Evolutionary conservation across 345 rosid species (phyloP).

Genomic region (Viola odorata): DNA sequence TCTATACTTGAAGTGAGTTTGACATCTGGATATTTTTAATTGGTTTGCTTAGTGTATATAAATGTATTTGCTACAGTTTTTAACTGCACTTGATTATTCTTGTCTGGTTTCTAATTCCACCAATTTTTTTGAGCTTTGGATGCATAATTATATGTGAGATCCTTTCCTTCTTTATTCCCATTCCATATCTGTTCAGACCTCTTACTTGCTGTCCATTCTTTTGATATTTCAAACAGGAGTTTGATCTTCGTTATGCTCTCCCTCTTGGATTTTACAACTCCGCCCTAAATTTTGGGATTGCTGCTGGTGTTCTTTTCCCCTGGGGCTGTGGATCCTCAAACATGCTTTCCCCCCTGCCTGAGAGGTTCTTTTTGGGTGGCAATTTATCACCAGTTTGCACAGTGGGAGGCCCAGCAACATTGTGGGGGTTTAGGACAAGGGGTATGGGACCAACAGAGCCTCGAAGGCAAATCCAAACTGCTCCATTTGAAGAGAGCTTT

Average conservation of each 20-base stretch:
- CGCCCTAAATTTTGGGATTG: constrained; percentile 74
- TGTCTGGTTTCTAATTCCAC: no score
- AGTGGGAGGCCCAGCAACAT: constrained; percentile 73
- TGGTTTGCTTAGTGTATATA: background rate
- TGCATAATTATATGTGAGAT: background rate
- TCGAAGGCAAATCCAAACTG: constrained; percentile 40
- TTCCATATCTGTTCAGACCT: background rate
- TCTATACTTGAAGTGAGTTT: no score
- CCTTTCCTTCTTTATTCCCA: background rate
- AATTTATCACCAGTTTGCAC: constrained; percentile 72
- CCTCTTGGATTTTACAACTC: constrained; percentile 71
- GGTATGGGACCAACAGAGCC: constrained; percentile 84
- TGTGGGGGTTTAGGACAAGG: constrained; percentile 78
- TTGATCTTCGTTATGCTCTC: constrained; percentile 78
- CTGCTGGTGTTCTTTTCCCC: constrained; percentile 69
- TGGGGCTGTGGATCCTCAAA: constrained; percentile 62
- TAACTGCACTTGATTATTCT: no score
- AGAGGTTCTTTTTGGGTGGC: constrained; percentile 91
- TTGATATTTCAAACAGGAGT: constrained; percentile 43
- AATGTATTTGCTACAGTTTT: background rate
- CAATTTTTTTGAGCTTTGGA: background rate
- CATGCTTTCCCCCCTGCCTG: constrained; percentile 60
- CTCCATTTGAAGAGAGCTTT: constrained; percentile 28
- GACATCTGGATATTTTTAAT: no score
- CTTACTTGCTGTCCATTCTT: background rate